These are phyloP conservation scores for Phaeophleospora eucalypticola DNA, from an alignment of 2,329 filamentous ascomycete species.

Conservation along the genomic window DNA sequence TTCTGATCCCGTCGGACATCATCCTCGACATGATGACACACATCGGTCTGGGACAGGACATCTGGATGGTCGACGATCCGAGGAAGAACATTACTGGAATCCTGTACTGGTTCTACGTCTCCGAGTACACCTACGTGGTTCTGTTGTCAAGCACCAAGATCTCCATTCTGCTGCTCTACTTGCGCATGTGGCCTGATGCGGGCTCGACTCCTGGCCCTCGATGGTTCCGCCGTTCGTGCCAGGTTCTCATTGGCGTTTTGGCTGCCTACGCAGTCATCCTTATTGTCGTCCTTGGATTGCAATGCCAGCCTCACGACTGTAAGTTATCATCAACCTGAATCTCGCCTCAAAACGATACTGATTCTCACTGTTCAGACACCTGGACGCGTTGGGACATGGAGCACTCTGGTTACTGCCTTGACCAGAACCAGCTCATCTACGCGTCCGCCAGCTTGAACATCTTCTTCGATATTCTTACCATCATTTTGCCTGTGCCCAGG, in stretches of 20 bases:
- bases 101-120: slow-evolving; percentile 17
- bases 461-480: slow-evolving; percentile 18
- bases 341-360: too few relatives aligned
- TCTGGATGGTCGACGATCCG: slow-evolving; percentile 16
- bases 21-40: slow-evolving; percentile 13
- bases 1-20: slow-evolving; percentile 13
- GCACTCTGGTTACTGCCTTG: slow-evolving; percentile 17
- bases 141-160: slow-evolving; percentile 14
- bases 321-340: too few relatives aligned
- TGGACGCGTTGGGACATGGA: neutral
- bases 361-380: too few relatives aligned
- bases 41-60: slow-evolving; percentile 16
- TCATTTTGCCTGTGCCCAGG: slow-evolving; percentile 23
- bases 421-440: slow-evolving; percentile 18
- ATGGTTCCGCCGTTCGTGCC: slow-evolving; percentile 16
- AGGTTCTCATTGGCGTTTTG: slow-evolving; percentile 10
- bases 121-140: slow-evolving; percentile 16
- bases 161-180: slow-evolving; percentile 17
- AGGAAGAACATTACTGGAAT: slow-evolving; percentile 12
- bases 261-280: slow-evolving; percentile 1
- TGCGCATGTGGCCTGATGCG: slow-evolving; percentile 20
- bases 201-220: neutral
- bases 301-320: slow-evolving; percentile 13
- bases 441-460: slow-evolving; percentile 21
- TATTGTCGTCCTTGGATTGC: slow-evolving; percentile 13